Percentiles rank a stretch among this genome's conserved stretches.
These are phyloP conservation scores for Nicotiana tomentosiformis DNA, from an alignment of 257 asterid species.

Conservation along the genomic window DNA sequence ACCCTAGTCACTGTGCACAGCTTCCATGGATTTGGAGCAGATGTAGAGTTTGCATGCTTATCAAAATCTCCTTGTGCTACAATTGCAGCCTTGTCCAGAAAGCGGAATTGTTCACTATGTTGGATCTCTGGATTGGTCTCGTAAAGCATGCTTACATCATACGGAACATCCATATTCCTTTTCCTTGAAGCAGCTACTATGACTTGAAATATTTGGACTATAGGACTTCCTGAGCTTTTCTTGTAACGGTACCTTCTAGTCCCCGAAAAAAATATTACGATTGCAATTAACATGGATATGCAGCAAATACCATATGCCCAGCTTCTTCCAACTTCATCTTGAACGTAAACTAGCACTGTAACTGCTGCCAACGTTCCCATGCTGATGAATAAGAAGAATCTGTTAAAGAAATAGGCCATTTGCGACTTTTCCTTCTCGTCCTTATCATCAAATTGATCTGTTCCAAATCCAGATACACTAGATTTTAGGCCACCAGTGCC, in stretches of 20 bases:
- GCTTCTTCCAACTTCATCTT: constrained; percentile 19
- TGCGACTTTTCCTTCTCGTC: constrained; percentile 75
- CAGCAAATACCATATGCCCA: constrained; percentile 31
- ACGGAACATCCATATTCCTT: constrained; percentile 8
- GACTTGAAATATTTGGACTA: constrained; percentile 26
- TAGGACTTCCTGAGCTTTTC: constrained; percentile 19
- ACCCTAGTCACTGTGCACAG: constrained; percentile 74
- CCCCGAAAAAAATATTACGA: constrained; percentile 8
- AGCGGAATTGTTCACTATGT: constrained; percentile 18
- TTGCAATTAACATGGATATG: constrained; percentile 37
- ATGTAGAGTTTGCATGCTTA: neutral
- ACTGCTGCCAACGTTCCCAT: constrained; percentile 27
- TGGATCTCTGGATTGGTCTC: constrained; percentile 14
- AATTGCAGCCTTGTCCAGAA: constrained; percentile 81
- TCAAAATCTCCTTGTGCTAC: constrained; percentile 57
- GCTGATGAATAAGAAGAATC: constrained; percentile 60
- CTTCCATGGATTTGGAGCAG: constrained; percentile 78
- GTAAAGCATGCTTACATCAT: constrained; percentile 14
- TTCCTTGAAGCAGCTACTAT: constrained; percentile 10
- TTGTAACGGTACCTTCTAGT: constrained; percentile 11
- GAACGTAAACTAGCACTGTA: constrained; percentile 14
- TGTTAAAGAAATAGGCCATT: constrained; percentile 75
- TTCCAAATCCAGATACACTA: constrained; percentile 83
- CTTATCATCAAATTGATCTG: constrained; percentile 85
- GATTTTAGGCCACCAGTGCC: constrained; percentile 98